Conservation (phyloP, 2,329 filamentous ascomycete species). For the Fusarium sulawesiense region DNA sequence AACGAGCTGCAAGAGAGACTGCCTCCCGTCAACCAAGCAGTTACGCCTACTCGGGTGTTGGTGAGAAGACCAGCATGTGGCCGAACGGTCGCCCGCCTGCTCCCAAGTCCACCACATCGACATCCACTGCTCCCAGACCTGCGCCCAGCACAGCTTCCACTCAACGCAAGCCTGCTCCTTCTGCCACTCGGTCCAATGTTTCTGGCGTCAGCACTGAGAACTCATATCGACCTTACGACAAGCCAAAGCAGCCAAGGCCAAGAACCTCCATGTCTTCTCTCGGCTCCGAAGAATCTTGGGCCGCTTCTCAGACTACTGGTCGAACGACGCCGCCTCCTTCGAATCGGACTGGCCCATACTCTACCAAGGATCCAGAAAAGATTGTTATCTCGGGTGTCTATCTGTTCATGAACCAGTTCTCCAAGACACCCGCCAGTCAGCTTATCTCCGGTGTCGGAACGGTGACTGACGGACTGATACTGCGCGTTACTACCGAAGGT, state of each 20-base stretch:
- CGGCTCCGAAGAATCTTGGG: slow-evolving; percentile 85
- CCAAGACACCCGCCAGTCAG: slow-evolving; percentile 89
- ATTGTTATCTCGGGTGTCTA: slow-evolving; percentile 96
- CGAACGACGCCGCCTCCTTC: slow-evolving; percentile 86
- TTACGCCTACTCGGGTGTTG: slow-evolving; percentile 74
- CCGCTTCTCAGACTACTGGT: slow-evolving; percentile 84
- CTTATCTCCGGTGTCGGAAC: slow-evolving; percentile 84
- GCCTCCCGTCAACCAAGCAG: slow-evolving; percentile 58
- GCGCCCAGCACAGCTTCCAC: slow-evolving; percentile 42
- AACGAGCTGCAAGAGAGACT: slow-evolving; percentile 48
- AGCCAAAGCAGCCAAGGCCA: slow-evolving; percentile 67
- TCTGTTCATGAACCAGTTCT: slow-evolving; percentile 88
- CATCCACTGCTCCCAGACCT: slow-evolving; percentile 39
- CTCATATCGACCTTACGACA: slow-evolving; percentile 83
- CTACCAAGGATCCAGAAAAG: slow-evolving; percentile 92
- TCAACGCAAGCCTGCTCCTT: slow-evolving; percentile 54
- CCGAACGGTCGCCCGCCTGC: slow-evolving; percentile 68
- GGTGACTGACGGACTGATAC: slow-evolving; percentile 90
- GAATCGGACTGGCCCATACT: slow-evolving; percentile 79
- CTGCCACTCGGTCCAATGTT: slow-evolving; percentile 66
- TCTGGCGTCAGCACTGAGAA: slow-evolving; percentile 72
- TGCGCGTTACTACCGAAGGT: slow-evolving; percentile 92
- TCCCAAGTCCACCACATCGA: slow-evolving; percentile 36
- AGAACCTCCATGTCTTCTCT: slow-evolving; percentile 76
- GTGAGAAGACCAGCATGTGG: slow-evolving; percentile 78